These are phyloP conservation scores for Fusarium dlaminii DNA, from an alignment of 2,329 filamentous ascomycete genomes.

Conservation along the genomic window DNA sequence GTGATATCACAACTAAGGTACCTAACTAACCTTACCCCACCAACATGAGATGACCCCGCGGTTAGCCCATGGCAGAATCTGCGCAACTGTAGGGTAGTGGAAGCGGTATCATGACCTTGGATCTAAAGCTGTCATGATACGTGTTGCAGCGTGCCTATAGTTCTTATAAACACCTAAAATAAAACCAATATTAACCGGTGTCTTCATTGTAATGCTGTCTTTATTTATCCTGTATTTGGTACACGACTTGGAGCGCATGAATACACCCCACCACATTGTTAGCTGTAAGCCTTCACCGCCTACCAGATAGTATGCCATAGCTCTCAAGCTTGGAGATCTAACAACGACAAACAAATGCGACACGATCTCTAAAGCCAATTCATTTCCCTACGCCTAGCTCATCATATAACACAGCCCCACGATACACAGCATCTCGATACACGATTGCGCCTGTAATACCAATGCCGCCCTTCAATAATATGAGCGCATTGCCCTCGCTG, in stretches of 20 bases:
- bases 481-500: constrained; percentile 63
- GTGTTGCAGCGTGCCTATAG: neutral
- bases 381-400: neutral
- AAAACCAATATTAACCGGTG: too few species aligned
- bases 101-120: constrained; percentile 7
- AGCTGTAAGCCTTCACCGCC: constrained; percentile 13
- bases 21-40: constrained; percentile 40
- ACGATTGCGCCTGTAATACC: neutral
- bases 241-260: neutral
- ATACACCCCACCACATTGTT: neutral
- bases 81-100: constrained; percentile 5
- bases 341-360: neutral
- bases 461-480: constrained; percentile 56
- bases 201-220: too few species aligned
- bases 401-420: too few species aligned
- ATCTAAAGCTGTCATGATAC: constrained; percentile 6
- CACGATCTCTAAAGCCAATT: neutral
- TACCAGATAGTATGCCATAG: neutral
- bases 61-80: constrained; percentile 42
- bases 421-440: neutral
- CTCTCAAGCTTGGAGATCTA: neutral
- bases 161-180: too few species aligned
- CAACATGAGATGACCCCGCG: constrained; percentile 38
- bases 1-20: neutral
- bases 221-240: neutral